A percentile compares a stretch with the other conserved stretches of the same genome.
Evolutionary conservation across 108 stramenopile species (phyloP).

Genomic region (Skeletonema menzelii): DNA sequence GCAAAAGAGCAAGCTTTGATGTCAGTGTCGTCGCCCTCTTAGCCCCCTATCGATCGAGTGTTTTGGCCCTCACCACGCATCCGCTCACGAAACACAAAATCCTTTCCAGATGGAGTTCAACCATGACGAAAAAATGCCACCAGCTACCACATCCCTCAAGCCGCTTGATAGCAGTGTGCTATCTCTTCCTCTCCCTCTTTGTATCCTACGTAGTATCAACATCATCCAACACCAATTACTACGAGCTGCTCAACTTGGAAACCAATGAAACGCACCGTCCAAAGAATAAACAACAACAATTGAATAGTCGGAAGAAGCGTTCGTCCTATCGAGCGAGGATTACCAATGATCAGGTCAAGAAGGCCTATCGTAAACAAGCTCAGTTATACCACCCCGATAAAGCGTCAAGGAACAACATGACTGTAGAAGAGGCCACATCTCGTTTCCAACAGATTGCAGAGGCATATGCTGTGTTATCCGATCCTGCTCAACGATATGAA

Average conservation of each 20-base stretch:
- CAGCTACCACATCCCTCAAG: neutral
- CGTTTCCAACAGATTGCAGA: constrained; percentile 53
- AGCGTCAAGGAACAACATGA: constrained; percentile 60
- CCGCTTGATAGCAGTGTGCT: neutral
- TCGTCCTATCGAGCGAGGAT: constrained; percentile 40
- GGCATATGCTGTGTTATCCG: constrained; percentile 59
- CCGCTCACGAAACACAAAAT: no score
- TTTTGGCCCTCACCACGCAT: no score
- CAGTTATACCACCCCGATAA: constrained; percentile 58
- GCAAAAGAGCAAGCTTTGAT: no score
- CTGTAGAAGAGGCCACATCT: constrained; percentile 32
- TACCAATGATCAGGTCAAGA: constrained; percentile 72
- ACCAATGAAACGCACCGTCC: constrained; percentile 36
- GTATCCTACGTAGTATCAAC: neutral
- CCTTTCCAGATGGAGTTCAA: neutral
- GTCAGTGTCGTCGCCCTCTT: no score
- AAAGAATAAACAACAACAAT: constrained; percentile 9
- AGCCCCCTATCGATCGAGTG: no score
- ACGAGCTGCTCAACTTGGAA: constrained; percentile 40
- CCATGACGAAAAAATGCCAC: neutral
- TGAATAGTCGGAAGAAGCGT: constrained; percentile 37
- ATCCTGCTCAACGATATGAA: constrained; percentile 39
- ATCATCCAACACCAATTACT: constrained; percentile 19
- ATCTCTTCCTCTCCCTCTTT: neutral
- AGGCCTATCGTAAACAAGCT: constrained; percentile 78